Percentiles rank a stretch among this genome's conserved stretches.
Evolutionary conservation across 164 flowering plant species (phyloP).

Genomic region (Aristolochia californica): DNA sequence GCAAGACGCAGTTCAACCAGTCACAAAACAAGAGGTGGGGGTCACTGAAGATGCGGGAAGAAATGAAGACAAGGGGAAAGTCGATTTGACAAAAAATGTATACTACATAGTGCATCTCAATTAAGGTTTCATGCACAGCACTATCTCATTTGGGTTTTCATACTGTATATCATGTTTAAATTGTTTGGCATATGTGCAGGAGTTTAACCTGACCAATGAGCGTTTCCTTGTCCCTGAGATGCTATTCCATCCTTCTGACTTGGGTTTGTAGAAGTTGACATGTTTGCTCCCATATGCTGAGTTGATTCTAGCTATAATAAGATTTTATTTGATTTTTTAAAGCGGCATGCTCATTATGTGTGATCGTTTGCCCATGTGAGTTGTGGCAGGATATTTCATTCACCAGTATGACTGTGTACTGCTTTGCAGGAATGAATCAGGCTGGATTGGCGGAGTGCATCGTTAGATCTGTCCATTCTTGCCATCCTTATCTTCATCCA

Average conservation of each 20-base stretch:
- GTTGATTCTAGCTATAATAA: too few species aligned
- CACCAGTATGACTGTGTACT: too few species aligned
- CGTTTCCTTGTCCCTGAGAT: conserved; percentile 97
- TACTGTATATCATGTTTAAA: neutral
- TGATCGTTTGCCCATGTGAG: too few species aligned
- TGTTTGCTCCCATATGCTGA: conserved; percentile 1
- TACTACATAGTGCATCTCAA: neutral
- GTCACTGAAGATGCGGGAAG: conserved; percentile 26
- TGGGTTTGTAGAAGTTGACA: conserved; percentile 37
- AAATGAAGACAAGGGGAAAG: conserved; percentile 38
- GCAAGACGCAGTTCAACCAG: conserved; percentile 19
- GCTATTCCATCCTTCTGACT: conserved; percentile 93
- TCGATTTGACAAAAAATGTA: conserved; percentile 76
- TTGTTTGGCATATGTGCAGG: conserved; percentile 36
- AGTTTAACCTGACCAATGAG: conserved; percentile 82
- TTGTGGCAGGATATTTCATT: too few species aligned
- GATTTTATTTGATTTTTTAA: too few species aligned
- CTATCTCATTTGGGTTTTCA: too few species aligned
- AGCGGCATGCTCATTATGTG: too few species aligned
- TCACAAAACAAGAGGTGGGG: conserved; percentile 15
- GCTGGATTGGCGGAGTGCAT: conserved; percentile 99
- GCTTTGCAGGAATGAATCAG: conserved; percentile 74
- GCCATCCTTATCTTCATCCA: conserved; percentile 91
- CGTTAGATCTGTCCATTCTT: conserved; percentile 75
- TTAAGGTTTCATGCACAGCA: too few species aligned